phyloP scores from a whole-genome alignment of 257 asterid species.

The Solanum megistacrolobum region DNA sequence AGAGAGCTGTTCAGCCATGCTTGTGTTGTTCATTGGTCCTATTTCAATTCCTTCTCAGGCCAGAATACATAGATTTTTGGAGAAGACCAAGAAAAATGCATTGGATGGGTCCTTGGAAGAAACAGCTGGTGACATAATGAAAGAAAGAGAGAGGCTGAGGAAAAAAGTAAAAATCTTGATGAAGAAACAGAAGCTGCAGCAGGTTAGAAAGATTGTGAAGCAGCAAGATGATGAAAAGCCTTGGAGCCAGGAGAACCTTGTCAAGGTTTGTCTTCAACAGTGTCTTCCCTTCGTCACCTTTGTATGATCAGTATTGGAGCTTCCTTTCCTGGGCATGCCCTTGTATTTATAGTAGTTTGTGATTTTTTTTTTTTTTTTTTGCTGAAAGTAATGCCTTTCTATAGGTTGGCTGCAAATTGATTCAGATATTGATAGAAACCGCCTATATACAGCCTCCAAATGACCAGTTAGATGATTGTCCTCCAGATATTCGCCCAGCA shows the following conservation, averaged over 20 bases:
- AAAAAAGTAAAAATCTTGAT: constrained; percentile 64
- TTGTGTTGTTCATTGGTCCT: constrained; percentile 1
- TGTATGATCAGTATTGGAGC: not conserved
- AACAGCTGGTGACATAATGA: constrained; percentile 28
- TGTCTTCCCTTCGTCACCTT: not conserved
- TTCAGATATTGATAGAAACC: constrained; percentile 69
- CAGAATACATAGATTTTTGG: constrained; percentile 72
- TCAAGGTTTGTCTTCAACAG: constrained; percentile 42
- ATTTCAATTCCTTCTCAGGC: constrained; percentile 38
- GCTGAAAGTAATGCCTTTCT: constrained; percentile 6
- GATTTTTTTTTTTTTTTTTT: not conserved
- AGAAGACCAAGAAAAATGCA: constrained; percentile 62
- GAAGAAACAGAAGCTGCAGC: constrained; percentile 59
- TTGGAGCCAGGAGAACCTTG: constrained; percentile 90
- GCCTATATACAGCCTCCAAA: constrained; percentile 85
- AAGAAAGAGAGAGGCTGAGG: constrained; percentile 47
- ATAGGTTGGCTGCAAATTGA: constrained; percentile 87
- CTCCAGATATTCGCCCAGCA: constrained; percentile 93
- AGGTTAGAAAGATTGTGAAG: constrained; percentile 61
- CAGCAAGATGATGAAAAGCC: constrained; percentile 54
- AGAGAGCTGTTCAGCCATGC: not conserved
- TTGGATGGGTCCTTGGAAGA: constrained; percentile 48
- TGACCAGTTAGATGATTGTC: constrained; percentile 56
- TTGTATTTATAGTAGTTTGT: not conserved
- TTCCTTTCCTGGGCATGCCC: not conserved